Conservation (phyloP, 371 early-diverging fungal genomes). For the Mortierella sp. region DNA sequence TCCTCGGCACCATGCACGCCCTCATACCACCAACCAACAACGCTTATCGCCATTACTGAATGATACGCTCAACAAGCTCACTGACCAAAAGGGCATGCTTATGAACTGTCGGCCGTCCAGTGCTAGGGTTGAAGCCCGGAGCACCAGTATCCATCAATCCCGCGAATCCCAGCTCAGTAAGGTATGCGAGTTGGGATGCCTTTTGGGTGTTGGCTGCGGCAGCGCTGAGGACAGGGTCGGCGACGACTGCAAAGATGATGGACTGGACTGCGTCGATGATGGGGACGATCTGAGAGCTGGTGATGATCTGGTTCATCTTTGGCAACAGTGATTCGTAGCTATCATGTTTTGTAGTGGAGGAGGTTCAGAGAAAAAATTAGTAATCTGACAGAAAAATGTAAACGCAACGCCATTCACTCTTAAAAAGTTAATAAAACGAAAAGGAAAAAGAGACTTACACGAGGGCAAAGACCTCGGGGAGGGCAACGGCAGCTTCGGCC, state of each 20-base stretch:
- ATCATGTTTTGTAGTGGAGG: neutral
- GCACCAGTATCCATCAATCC: slow-evolving; percentile 60
- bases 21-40: no score
- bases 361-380: neutral
- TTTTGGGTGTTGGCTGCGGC: slow-evolving; percentile 60
- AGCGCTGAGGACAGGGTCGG: slow-evolving; percentile 67
- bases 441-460: slow-evolving; percentile 67
- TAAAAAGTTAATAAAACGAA: neutral
- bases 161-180: slow-evolving; percentile 70
- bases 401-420: slow-evolving; percentile 11
- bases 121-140: slow-evolving; percentile 46
- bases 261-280: slow-evolving; percentile 83
- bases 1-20: no score
- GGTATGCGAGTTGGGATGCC: slow-evolving; percentile 62
- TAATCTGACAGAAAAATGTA: neutral
- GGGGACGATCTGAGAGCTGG: slow-evolving; percentile 76
- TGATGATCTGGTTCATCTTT: slow-evolving; percentile 82
- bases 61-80: slow-evolving; percentile 73
- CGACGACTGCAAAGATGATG: slow-evolving; percentile 83
- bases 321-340: slow-evolving; percentile 79
- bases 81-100: slow-evolving; percentile 71
- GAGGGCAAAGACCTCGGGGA: slow-evolving; percentile 82
- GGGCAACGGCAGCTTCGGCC: slow-evolving; percentile 81
- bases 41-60: slow-evolving; percentile 53
- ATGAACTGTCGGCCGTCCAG: slow-evolving; percentile 46